Conservation (phyloP, 1,284 basidiomycete genomes). For the Ceratobasidium theobromae region DNA sequence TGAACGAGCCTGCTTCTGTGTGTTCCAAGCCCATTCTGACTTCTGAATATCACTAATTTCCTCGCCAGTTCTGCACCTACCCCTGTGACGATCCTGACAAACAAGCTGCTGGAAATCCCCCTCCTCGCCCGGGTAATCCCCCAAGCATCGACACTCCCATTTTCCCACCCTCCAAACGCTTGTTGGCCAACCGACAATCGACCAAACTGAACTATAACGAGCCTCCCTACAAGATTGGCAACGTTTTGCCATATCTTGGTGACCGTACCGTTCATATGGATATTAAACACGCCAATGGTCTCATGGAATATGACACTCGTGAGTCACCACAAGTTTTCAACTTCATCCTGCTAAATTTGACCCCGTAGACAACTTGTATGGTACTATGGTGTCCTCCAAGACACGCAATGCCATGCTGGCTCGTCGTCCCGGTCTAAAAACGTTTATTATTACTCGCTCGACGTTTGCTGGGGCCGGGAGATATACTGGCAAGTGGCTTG, state of each 20-base stretch:
- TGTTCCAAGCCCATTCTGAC: constrained; percentile 17
- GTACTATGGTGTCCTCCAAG: constrained; percentile 67
- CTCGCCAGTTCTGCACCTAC: constrained; percentile 56
- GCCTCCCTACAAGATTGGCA: constrained; percentile 34
- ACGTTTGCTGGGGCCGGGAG: constrained; percentile 68
- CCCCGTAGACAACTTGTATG: constrained; percentile 60
- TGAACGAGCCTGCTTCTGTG: constrained; percentile 63
- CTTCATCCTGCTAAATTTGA: neutral
- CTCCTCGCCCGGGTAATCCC: constrained; percentile 51
- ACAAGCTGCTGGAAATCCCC: constrained; percentile 57
- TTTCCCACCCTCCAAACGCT: constrained; percentile 42
- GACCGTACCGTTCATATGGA: constrained; percentile 47
- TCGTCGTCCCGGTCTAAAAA: constrained; percentile 59
- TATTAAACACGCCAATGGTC: constrained; percentile 60
- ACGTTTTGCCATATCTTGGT: constrained; percentile 34
- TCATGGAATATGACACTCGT: constrained; percentile 63
- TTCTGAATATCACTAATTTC: constrained; percentile 42
- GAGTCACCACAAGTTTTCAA: constrained; percentile 31
- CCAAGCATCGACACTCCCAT: constrained; percentile 58
- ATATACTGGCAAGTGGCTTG: constrained; percentile 69
- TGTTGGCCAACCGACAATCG: constrained; percentile 4
- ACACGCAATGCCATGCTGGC: constrained; percentile 63
- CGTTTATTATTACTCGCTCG: constrained; percentile 70
- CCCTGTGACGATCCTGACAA: constrained; percentile 60
- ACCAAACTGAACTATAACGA: constrained; percentile 30